Percentiles rank a stretch among this genome's conserved stretches.
Conservation (phyloP, 108 stramenopile species). For the Nitzschia inconspicua region DNA sequence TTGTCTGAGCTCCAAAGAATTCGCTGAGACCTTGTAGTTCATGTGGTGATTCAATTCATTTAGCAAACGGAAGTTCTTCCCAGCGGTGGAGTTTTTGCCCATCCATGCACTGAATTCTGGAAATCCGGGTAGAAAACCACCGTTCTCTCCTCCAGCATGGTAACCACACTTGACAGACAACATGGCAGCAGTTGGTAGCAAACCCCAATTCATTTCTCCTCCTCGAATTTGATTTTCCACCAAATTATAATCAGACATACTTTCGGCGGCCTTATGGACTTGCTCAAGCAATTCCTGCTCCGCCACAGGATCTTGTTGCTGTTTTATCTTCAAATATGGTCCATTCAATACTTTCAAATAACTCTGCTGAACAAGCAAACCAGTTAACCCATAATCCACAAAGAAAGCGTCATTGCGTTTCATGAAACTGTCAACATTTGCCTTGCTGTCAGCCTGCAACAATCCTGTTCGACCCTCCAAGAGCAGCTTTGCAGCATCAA, state of each 20-base stretch:
- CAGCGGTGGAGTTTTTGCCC: conserved; percentile 88
- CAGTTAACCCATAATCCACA: conserved; percentile 92
- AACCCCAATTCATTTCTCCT: conserved; percentile 90
- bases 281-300: conserved; percentile 49
- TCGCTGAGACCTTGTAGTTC: conserved; percentile 69
- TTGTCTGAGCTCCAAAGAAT: conserved; percentile 64
- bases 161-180: conserved; percentile 88
- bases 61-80: conserved; percentile 79
- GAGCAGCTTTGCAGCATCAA: conserved; percentile 86
- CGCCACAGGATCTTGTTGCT: conserved; percentile 38
- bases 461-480: conserved; percentile 76
- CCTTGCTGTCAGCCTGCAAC: conserved; percentile 46
- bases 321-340: conserved; percentile 41
- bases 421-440: conserved; percentile 51
- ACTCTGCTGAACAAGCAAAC: conserved; percentile 93
- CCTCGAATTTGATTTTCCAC: conserved; percentile 76
- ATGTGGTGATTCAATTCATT: conserved; percentile 90
- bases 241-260: conserved; percentile 88
- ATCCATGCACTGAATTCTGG: conserved; percentile 95
- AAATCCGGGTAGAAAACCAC: conserved; percentile 79
- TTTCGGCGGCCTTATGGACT: conserved; percentile 73
- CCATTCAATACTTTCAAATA: conserved; percentile 72
- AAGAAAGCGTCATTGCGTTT: conserved; percentile 94
- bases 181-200: conserved; percentile 79
- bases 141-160: conserved; percentile 73